Evolutionary conservation across 1,139 yeast species (phyloP), one percentile per base, ranked within the genome.

Genomic region (Sporopachydermia cereana): DNA sequence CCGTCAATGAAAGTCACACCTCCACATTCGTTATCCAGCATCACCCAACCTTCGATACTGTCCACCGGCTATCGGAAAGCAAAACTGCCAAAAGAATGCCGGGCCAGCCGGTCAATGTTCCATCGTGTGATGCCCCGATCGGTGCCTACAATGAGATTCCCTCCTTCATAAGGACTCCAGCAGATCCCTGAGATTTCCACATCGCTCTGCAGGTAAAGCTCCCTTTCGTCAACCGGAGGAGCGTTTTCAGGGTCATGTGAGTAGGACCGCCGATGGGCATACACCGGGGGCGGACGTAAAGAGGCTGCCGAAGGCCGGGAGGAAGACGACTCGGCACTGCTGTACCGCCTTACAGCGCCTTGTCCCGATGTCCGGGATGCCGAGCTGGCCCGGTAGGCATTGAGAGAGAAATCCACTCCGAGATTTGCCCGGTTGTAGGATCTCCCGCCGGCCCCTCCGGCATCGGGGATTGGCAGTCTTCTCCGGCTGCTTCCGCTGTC

Each of bases 81-180:
- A 34, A 16, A 34, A 20, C 39, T 34, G 12, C 39, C 39, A 34
- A 34, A 34, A 16, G 12, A 34, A 20, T 34, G 39, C 5, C 39
- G 18, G 18, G 22, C 39, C 18, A 34, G 22, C 39, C 39, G 39
- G 17, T 62, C 63, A 24, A 60, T 52, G 4, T 49, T 47, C 65
- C 64, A 61, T 17, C 56, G 51, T 2, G 60, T 61, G 34, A 63
- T 52, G 12, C 67, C 67, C 31, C 51, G 51, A 42, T 60, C 63
- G 24, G 62, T 59, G n/a, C 67, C 67, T 2, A 63, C 61, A 9
- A 60, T 56, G 30, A 63, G 49, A 31, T 57, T 51, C 2, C 67
- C 67, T 3, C 66, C 65, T n/a, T 60, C 57, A 36, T 52, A 54
- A 18, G 55, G 55, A 24, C 60, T 51, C 66, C 66, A 63, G 18